Evolutionary conservation across 2,329 filamentous ascomycete species (phyloP), one percentile per base, ranked within the genome.

Genomic region (Aspergillus aculeatus): DNA sequence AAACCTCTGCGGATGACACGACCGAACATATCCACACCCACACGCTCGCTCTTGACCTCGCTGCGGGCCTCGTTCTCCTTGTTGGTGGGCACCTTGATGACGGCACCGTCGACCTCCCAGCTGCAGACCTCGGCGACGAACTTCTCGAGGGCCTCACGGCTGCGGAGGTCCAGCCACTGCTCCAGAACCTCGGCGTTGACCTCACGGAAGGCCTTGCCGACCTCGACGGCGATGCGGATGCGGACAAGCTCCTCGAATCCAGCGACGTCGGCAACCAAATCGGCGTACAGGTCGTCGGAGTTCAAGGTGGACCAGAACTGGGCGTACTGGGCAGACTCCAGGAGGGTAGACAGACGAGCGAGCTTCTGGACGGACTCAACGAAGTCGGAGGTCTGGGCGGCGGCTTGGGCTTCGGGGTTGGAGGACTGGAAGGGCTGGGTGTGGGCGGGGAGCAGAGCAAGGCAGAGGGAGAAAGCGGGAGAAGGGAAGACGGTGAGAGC

Each of bases 51-150:
- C 72, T 97, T 96, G 77, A 97, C 90, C 47, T 92, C 89, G 78
- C 95, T 95, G 83, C 96, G 92, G 49, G 92, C 95, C 85, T 98
- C 94, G 77, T 97, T 97, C 80, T 99, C 95, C 73, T 95, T 91
- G 82, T 99, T 99, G 72, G 89, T 82, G 58, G 95, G 95, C 58
- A 99, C 86, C 76, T 86, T 86, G 64, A 97, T 88, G 48, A 80
- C 72, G n/a, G 66, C 62, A 47, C 66, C 71, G 38, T 91, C 89
- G 47, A 97, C 83, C 69, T 85, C 86, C 92, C 94, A 99, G 66
- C 90, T 91, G 72, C 90, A 95, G 11, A 94, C 90, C 75, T 94
- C 91, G 59, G 86, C 84, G 67, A 95, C 86, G 69, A 96, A 96
- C 78, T 92, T 91, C 69, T 84, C 82, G 53, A 91, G 86, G 35